Conservation (phyloP, 2,329 filamentous ascomycete genomes). For the Pseudogymnoascus sp. region DNA sequence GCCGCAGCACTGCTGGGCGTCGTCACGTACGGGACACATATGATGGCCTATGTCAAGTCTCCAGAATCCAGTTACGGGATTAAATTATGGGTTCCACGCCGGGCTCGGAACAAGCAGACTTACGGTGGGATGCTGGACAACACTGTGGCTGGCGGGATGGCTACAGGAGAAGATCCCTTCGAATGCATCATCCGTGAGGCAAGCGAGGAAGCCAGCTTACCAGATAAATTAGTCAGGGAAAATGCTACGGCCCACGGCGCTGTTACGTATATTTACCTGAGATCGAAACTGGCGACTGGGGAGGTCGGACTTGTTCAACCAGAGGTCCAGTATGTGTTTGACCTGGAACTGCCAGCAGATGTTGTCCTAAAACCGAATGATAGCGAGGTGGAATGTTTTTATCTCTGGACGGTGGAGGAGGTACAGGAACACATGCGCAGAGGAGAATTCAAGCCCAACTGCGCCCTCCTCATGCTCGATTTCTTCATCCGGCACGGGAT, state of each 20-base stretch:
- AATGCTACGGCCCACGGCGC: constrained; percentile 54
- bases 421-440: constrained; percentile 59
- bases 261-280: constrained; percentile 78
- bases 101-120: constrained; percentile 71
- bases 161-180: constrained; percentile 69
- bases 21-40: constrained; percentile 71
- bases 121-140: constrained; percentile 93
- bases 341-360: constrained; percentile 65
- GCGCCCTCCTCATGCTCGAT: constrained; percentile 73
- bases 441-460: constrained; percentile 89
- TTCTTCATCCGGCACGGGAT: constrained; percentile 85
- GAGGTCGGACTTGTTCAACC: constrained; percentile 79
- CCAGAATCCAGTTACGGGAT: constrained; percentile 44
- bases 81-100: constrained; percentile 75
- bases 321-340: constrained; percentile 86
- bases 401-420: constrained; percentile 68
- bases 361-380: constrained; percentile 71
- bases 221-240: constrained; percentile 58
- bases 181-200: constrained; percentile 80
- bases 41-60: constrained; percentile 62
- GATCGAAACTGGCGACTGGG: constrained; percentile 66
- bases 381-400: constrained; percentile 81
- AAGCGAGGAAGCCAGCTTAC: constrained; percentile 78
- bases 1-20: constrained; percentile 68
- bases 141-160: constrained; percentile 77